Evolutionary conservation across 2,329 filamentous ascomycete species (phyloP).

Genomic region (Cladosporium sp.): DNA sequence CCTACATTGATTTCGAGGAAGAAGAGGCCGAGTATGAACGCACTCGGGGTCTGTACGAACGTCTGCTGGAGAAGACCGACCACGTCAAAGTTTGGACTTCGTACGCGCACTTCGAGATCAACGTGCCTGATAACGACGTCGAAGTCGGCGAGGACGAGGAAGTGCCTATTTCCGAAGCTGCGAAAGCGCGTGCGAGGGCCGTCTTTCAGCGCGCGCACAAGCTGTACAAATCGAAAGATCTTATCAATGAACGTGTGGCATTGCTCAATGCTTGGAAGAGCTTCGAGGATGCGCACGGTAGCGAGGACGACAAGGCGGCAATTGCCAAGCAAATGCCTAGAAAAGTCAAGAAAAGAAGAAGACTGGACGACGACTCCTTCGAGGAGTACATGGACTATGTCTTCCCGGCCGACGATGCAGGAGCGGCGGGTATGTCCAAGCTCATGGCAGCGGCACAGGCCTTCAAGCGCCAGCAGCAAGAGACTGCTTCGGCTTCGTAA

Average conservation of each 20-base stretch:
- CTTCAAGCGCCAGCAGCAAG: constrained; percentile 66
- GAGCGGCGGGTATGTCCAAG: constrained; percentile 65
- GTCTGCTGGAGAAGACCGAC: constrained; percentile 87
- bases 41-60: constrained; percentile 77
- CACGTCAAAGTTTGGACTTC: constrained; percentile 99
- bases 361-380: constrained; percentile 84
- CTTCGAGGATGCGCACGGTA: constrained; percentile 83
- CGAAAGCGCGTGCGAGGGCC: constrained; percentile 72
- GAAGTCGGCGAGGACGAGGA: constrained; percentile 51
- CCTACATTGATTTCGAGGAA: constrained; percentile 98
- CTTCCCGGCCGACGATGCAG: constrained; percentile 88
- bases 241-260: constrained; percentile 90
- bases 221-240: constrained; percentile 79
- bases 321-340: constrained; percentile 93
- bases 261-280: constrained; percentile 87
- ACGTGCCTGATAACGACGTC: constrained; percentile 69
- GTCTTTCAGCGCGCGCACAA: constrained; percentile 83
- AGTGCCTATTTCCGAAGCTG: constrained; percentile 65
- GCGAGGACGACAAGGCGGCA: constrained; percentile 65
- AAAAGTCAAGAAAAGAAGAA: constrained; percentile 84
- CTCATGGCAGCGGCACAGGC: constrained; percentile 78
- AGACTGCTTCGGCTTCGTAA: not conserved
- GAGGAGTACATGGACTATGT: constrained; percentile 97
- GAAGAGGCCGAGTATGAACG: constrained; percentile 86
- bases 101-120: constrained; percentile 97